A percentile compares a stretch with the other conserved stretches of the same genome.
These are phyloP conservation scores for Dionaea muscipula DNA, from an alignment of 179 eudicot species.

Conservation along the genomic window DNA sequence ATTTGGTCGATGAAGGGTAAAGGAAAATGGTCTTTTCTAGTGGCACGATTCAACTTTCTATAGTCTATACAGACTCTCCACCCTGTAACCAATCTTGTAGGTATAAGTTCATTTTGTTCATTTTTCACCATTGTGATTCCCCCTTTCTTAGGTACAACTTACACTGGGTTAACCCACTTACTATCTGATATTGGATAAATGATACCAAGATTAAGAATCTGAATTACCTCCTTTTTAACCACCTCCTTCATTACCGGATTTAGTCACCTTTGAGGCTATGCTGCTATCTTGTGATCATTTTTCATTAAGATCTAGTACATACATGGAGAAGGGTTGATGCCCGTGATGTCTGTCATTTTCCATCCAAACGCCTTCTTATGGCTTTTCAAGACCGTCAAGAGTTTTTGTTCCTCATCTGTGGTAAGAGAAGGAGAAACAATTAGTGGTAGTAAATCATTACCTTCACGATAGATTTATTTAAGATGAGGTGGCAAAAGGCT, in stretches of 20 bases:
- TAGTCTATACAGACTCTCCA: conserved; percentile 3
- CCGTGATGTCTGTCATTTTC: not conserved
- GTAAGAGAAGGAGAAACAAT: not conserved
- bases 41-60: not conserved
- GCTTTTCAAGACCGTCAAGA: not conserved
- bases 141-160: conserved; percentile 3
- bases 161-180: conserved; percentile 1
- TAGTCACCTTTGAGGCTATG: not conserved
- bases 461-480: not conserved
- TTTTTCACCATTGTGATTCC: not conserved
- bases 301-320: not conserved
- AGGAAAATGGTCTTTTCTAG: conserved; percentile 1
- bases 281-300: not conserved
- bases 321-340: not conserved
- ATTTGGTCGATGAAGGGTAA: not conserved
- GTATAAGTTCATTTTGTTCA: not conserved
- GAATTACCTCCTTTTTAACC: not conserved
- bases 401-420: not conserved
- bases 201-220: not conserved
- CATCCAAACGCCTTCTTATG: not conserved
- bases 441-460: not conserved
- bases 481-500: not conserved
- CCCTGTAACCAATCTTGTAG: not conserved
- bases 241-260: not conserved
- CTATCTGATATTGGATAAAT: conserved; percentile 2